Evolutionary conservation across 257 asterid genomes (phyloP), one percentile per base, ranked within the genome.

Genomic region (Datura wrightii): DNA sequence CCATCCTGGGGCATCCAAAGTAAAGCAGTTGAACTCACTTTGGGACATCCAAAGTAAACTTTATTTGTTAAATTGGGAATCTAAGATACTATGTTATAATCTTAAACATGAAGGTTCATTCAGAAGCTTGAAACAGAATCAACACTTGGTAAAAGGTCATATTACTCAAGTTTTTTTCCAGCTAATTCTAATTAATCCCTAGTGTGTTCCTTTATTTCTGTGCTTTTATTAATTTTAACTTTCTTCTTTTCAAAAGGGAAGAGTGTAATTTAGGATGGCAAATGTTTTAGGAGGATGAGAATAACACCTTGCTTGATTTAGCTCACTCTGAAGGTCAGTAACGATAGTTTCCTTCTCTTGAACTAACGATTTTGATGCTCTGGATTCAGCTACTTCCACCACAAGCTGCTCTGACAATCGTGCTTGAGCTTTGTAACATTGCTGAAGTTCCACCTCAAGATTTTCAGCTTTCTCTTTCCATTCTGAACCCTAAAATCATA

Each of bases 391-490:
- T 87, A 97, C 98, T 91, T 94, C 99, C 86, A 94, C 97, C 85
- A 95, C 98, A 78, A 97, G 98, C 91, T 97, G 99, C 80, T 94
- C 98, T 0, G 98, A 93, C 80, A 97, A 84, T 67, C 98, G 97
- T 87, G 99, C 89, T 87, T 97, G 99, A 85, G 97, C 99, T 90
- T 93, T 97, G 89, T 97, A 97, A 84, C 97, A 95, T 84, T 94
- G 99, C 88, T 95, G 98, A 89, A 97, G 97, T 88, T 97, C 99
- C 84, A 84, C 79, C 89, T 97, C 96, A 87, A 97, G 95, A 85
- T 87, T 94, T 89, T 94, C 99, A 88, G 94, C 95, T 80, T 94
- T 97, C 85, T 94, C 99, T 88, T 97, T 94, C 99, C 99, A 97
- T 89, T 92, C 98, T 10, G 95, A 96, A 88, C 99, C 99, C 98